These are phyloP conservation scores for Pyrenula massariospora DNA, from an alignment of 495 filamentous ascomycete genomes.

Conservation along the genomic window DNA sequence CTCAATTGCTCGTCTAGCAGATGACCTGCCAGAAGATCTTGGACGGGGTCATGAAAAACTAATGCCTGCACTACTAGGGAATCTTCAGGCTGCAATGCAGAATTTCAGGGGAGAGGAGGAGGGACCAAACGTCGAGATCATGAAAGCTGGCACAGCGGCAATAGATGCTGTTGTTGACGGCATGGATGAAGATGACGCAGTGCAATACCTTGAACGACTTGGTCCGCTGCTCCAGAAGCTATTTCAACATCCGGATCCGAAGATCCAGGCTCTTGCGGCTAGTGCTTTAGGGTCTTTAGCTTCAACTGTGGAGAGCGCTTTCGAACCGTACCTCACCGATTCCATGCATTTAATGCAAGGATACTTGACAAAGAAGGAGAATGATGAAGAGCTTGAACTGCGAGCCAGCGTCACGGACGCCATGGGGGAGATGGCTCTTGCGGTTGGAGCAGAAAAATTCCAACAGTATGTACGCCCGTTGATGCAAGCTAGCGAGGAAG, in stretches of 20 bases:
- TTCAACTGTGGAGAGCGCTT: conserved; percentile 65
- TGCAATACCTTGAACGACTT: conserved; percentile 67
- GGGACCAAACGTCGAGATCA: conserved; percentile 58
- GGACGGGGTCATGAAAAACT: conserved; percentile 69
- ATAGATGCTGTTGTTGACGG: conserved; percentile 87
- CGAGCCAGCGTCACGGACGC: conserved; percentile 81
- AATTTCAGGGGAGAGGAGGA: conserved; percentile 51
- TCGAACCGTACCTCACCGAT: conserved; percentile 79
- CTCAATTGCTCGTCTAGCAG: conserved; percentile 75
- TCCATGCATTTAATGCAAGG: conserved; percentile 77
- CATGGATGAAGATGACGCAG: conserved; percentile 71
- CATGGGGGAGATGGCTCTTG: conserved; percentile 81
- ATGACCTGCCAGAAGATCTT: conserved; percentile 85
- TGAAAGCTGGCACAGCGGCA: conserved; percentile 80
- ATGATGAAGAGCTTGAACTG: conserved; percentile 79
- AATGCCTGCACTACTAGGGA: conserved; percentile 74
- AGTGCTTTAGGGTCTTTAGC: conserved; percentile 86
- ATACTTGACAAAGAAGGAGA: conserved; percentile 78
- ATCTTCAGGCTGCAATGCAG: conserved; percentile 67
- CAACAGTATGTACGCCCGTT: conserved; percentile 79
- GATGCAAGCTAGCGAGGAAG: conserved; percentile 86
- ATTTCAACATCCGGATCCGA: conserved; percentile 71
- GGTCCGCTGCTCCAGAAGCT: conserved; percentile 74
- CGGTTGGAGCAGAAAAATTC: conserved; percentile 79
- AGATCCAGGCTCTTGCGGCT: conserved; percentile 78